phyloP scores from a whole-genome alignment of 2,329 filamentous ascomycete genomes.

The Periconia digitata region DNA sequence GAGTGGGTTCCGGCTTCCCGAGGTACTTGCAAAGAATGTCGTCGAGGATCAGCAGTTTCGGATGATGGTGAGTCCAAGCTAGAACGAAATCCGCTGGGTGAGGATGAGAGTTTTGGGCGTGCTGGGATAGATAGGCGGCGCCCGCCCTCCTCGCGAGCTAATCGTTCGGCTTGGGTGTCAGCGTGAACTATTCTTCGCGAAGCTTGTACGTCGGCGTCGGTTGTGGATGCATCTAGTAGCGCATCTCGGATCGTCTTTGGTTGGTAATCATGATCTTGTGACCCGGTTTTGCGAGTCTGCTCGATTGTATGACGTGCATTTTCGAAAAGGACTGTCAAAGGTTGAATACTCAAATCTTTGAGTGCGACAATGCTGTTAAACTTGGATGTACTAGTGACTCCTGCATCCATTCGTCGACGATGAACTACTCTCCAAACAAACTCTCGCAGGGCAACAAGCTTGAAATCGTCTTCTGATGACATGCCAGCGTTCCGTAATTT shows the following conservation, averaged over 20 bases:
- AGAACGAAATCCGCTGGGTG: constrained; percentile 16
- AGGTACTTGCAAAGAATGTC: constrained; percentile 32
- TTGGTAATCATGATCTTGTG: constrained; percentile 38
- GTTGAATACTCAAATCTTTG: constrained; percentile 73
- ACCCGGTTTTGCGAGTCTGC: constrained; percentile 29
- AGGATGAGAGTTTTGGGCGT: constrained; percentile 19
- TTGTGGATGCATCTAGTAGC: constrained; percentile 86
- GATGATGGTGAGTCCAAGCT: constrained; percentile 28
- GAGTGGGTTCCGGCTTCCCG: constrained; percentile 30
- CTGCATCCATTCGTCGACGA: constrained; percentile 63
- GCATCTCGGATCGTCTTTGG: constrained; percentile 87
- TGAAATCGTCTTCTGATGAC: constrained; percentile 80
- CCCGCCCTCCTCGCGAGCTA: constrained; percentile 26
- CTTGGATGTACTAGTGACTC: constrained; percentile 42
- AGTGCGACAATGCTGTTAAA: constrained; percentile 74
- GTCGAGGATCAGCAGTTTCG: constrained; percentile 37
- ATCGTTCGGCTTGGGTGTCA: constrained; percentile 44
- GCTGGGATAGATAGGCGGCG: constrained; percentile 25
- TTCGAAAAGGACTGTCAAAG: constrained; percentile 90
- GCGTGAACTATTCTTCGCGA: constrained; percentile 44
- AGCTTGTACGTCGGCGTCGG: constrained; percentile 69
- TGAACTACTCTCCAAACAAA: constrained; percentile 87
- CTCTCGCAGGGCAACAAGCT: constrained; percentile 80
- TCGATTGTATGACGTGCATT: constrained; percentile 53
- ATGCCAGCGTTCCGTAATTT: constrained; percentile 84